Evolutionary conservation across 140 eudicot genomes (phyloP).

Genomic region (Senecio squalidus): DNA sequence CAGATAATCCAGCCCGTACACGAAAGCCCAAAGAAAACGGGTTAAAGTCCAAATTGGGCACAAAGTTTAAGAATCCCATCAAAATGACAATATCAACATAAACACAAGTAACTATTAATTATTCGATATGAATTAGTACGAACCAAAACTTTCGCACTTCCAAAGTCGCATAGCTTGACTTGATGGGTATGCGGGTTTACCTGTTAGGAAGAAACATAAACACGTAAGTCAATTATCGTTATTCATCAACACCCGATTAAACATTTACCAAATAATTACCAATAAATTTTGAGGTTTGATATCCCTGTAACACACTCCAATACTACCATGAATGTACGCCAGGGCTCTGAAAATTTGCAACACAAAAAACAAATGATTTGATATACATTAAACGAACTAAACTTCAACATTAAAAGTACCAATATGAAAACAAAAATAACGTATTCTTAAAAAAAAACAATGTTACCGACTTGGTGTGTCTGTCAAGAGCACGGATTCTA

Average conservation of each 20-base stretch:
- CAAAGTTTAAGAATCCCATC: too few species aligned
- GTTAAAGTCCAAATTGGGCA: too few species aligned
- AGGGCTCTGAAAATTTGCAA: slow-evolving; percentile 72
- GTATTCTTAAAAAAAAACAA: slow-evolving; percentile 10
- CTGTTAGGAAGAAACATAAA: slow-evolving; percentile 4
- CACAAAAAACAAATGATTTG: slow-evolving; percentile 17
- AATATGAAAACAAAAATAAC: neutral
- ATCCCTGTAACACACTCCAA: slow-evolving; percentile 95
- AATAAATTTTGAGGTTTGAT: slow-evolving; percentile 85
- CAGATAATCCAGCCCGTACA: too few species aligned
- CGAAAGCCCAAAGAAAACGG: too few species aligned
- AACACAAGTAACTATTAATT: too few species aligned
- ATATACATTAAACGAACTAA: neutral
- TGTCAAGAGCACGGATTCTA: slow-evolving; percentile 14
- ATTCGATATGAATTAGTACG: slow-evolving; percentile 8
- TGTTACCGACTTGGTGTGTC: slow-evolving; percentile 18
- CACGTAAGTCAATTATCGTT: slow-evolving; percentile 3
- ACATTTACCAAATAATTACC: too few species aligned
- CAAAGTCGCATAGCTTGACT: too few species aligned
- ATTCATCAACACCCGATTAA: too few species aligned
- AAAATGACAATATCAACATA: neutral
- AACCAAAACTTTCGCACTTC: too few species aligned
- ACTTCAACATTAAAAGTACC: neutral
- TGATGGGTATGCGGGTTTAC: slow-evolving; percentile 91
- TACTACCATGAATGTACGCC: slow-evolving; percentile 76